phyloP scores from a whole-genome alignment of 371 early-diverging fungal species.

The Mucor ambiguus region DNA sequence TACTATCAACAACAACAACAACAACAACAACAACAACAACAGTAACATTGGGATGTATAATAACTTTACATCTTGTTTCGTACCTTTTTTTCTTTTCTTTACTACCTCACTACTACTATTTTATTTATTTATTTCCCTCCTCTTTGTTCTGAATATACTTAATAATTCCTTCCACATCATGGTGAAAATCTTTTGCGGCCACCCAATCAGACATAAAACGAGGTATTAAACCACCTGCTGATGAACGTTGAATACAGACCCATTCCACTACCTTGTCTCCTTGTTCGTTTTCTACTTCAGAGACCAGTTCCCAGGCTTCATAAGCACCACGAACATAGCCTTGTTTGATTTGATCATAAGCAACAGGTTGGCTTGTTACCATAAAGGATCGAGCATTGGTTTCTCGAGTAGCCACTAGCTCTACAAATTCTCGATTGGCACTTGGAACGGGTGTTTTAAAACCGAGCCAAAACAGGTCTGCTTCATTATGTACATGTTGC shows the following conservation, averaged over 20 bases:
- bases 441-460: slow-evolving; percentile 27
- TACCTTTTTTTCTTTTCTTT: not conserved
- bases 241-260: slow-evolving; percentile 32
- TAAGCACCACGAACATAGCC: slow-evolving; percentile 33
- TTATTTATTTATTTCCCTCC: not conserved
- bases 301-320: slow-evolving; percentile 33
- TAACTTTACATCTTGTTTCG: not conserved
- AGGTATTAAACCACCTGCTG: slow-evolving; percentile 32
- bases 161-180: slow-evolving; percentile 25
- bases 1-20: slow-evolving; percentile 2
- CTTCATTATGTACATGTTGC: slow-evolving; percentile 10
- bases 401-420: slow-evolving; percentile 32
- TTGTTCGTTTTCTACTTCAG: slow-evolving; percentile 17
- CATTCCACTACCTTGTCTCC: slow-evolving; percentile 27
- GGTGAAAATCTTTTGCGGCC: slow-evolving; percentile 24
- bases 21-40: slow-evolving; percentile 2
- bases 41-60: not conserved
- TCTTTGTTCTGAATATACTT: slow-evolving; percentile 10
- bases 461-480: slow-evolving; percentile 35
- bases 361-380: slow-evolving; percentile 32
- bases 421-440: slow-evolving; percentile 31
- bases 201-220: slow-evolving; percentile 23
- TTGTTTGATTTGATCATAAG: slow-evolving; percentile 1
- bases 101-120: not conserved
- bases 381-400: slow-evolving; percentile 18